These are phyloP conservation scores for Stemphylium lycopersici DNA, from an alignment of 2,329 filamentous ascomycete species.

Conservation along the genomic window DNA sequence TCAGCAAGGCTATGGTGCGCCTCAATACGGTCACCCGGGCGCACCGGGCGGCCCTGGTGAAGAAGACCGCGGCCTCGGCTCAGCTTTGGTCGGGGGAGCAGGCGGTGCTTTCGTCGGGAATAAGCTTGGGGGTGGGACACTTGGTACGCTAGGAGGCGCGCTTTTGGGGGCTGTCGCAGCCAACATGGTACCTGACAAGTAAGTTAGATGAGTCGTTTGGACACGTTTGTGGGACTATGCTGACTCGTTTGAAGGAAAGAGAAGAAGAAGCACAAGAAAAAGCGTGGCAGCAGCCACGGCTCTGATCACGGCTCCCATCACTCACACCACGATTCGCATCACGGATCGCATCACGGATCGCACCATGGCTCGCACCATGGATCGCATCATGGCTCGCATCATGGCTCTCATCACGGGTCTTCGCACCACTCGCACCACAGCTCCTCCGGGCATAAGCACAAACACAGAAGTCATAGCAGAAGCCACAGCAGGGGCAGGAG, in stretches of 20 bases:
- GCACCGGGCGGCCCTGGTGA: slow-evolving; percentile 42
- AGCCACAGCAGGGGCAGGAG: slow-evolving; percentile 41
- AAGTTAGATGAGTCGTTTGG: slow-evolving; percentile 11
- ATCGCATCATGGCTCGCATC: slow-evolving; percentile 36
- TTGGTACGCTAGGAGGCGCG: slow-evolving; percentile 59
- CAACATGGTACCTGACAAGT: slow-evolving; percentile 57
- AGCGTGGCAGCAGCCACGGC: slow-evolving; percentile 46
- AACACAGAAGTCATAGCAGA: slow-evolving; percentile 41
- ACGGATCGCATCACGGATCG: slow-evolving; percentile 36
- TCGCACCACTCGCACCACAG: slow-evolving; percentile 12
- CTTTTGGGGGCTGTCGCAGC: slow-evolving; percentile 63
- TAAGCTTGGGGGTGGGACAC: slow-evolving; percentile 59
- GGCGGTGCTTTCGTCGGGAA: slow-evolving; percentile 62
- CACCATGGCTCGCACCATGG: slow-evolving; percentile 27
- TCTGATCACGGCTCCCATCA: too few relatives aligned
- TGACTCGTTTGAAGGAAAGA: slow-evolving; percentile 27
- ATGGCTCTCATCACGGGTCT: slow-evolving; percentile 31
- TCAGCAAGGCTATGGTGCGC: slow-evolving; percentile 34
- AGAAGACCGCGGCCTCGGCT: slow-evolving; percentile 64
- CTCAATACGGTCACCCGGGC: slow-evolving; percentile 50
- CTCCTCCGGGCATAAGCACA: slow-evolving; percentile 12
- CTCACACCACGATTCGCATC: slow-evolving; percentile 36
- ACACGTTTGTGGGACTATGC: not conserved
- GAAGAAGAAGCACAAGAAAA: slow-evolving; percentile 44
- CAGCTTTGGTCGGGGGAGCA: slow-evolving; percentile 60